Evolutionary conservation across 2,329 filamentous ascomycete genomes (phyloP), one percentile per base, ranked within the genome.

Genomic region (Fusarium sp.): DNA sequence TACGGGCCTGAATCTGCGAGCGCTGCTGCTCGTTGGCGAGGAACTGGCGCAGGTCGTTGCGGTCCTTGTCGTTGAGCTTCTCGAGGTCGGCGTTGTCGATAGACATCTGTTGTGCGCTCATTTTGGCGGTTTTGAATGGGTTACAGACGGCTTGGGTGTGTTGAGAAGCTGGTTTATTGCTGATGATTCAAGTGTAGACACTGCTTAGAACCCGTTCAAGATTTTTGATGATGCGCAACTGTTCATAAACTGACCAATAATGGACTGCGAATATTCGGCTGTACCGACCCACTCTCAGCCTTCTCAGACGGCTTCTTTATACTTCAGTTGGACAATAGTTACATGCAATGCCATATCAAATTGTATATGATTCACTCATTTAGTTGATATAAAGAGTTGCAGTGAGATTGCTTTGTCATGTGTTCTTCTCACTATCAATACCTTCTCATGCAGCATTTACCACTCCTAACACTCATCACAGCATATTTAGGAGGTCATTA

Each of bases 41-140:
- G 78, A 97, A 94, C 74, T 92, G 88, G 73, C 92, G 91, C 39
- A 99, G 85, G 79, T 98, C 93, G 66, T 87, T 83, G 84, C 93
- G 95, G 79, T 97, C 93, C 73, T 86, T 85, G 59, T 91, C 88
- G 72, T 86, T 90, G 74, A 97, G 89, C 78, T 88, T 88, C 72
- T 87, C 85, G 67, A 94, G 80, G 73, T 93, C 91, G 72, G 88
- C 71, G 59, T 83, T 79, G 56, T 81, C 79, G 73, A 85, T 74
- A 45, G 70, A 73, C 22, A 73, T 67, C 47, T 74, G 73, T 10
- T 75, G 72, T 24, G 73, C 55, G 61, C 75, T 77, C 77, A 79
- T 79, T 32, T 31, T 69, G 56, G 53, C 58, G 52, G 52, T 41
- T 45, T 42, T 34, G 25, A n/a, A 32, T 26, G 36, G n/a, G 44